Evolutionary conservation across 139 green algal species (phyloP).

Genomic region (Chlamydomonas eustigma): DNA sequence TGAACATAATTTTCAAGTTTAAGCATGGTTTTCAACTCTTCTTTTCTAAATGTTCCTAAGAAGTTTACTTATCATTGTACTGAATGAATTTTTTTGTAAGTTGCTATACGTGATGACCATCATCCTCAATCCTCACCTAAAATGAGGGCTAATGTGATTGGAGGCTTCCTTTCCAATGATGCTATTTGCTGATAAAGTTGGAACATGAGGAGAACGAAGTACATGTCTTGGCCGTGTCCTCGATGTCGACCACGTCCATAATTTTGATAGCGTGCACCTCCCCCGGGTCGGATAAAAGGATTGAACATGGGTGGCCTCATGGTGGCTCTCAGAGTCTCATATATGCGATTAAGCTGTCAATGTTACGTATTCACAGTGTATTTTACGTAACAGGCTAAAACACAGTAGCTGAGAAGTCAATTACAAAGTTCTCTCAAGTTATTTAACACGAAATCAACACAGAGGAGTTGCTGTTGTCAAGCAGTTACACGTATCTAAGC

Average conservation of each 20-base stretch:
- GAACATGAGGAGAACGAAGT: slow-evolving; percentile 33
- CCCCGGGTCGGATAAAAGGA: background rate
- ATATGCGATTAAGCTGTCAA: too few species aligned
- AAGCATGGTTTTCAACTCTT: too few species aligned
- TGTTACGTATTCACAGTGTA: too few species aligned
- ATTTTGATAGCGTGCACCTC: background rate
- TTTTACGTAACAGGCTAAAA: too few species aligned
- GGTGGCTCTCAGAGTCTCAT: too few species aligned
- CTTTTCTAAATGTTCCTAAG: background rate
- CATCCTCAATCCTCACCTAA: slow-evolving; percentile 21
- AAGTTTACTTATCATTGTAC: background rate
- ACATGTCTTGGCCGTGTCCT: slow-evolving; percentile 12
- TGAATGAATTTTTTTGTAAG: background rate
- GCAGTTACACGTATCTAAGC: too few species aligned
- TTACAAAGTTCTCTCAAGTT: too few species aligned
- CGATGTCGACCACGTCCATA: background rate
- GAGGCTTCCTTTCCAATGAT: slow-evolving; percentile 55
- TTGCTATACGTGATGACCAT: background rate
- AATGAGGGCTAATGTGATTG: slow-evolving; percentile 58
- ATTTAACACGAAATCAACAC: too few species aligned
- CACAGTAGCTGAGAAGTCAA: too few species aligned
- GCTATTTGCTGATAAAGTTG: slow-evolving; percentile 50
- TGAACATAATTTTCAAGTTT: slow-evolving; percentile 2
- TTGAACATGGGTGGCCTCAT: background rate
- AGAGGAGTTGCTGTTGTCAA: too few species aligned